These are phyloP conservation scores for Trametes cingulata DNA, from an alignment of 768 basidiomycete species.

Conservation along the genomic window DNA sequence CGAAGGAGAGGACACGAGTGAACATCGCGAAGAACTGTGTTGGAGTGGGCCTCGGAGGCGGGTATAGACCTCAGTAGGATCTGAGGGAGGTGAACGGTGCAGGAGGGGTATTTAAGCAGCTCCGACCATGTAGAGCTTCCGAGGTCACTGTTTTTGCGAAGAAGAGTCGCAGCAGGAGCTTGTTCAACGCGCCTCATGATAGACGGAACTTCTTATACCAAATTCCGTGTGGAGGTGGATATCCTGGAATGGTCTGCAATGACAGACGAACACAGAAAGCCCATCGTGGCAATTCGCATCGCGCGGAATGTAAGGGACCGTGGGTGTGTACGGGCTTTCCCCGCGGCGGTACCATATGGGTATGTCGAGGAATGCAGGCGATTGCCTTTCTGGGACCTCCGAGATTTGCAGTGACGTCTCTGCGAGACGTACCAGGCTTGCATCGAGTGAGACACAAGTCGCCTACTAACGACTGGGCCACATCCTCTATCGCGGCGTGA, in stretches of 20 bases:
- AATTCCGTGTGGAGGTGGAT: background rate
- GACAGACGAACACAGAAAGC: background rate
- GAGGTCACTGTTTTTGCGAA: background rate
- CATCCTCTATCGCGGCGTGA: background rate
- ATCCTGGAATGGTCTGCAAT: background rate
- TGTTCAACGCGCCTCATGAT: background rate
- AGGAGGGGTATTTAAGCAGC: conserved; percentile 7
- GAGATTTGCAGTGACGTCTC: background rate
- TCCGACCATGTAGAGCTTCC: background rate
- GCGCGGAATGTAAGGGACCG: conserved; percentile 1
- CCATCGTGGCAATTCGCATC: background rate
- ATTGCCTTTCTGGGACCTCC: background rate
- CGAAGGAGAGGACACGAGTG: conserved; percentile 12
- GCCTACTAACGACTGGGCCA: background rate
- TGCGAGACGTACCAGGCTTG: conserved; percentile 9
- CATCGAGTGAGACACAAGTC: background rate
- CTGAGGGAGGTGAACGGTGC: background rate
- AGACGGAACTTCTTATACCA: background rate
- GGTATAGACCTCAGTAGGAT: background rate
- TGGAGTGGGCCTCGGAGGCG: background rate
- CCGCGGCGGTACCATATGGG: background rate
- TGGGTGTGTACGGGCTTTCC: background rate
- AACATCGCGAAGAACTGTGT: background rate
- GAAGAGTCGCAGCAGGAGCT: background rate
- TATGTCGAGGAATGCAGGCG: background rate